Conservation (phyloP, 1,284 basidiomycete genomes). For the Testicularia cyperi region DNA sequence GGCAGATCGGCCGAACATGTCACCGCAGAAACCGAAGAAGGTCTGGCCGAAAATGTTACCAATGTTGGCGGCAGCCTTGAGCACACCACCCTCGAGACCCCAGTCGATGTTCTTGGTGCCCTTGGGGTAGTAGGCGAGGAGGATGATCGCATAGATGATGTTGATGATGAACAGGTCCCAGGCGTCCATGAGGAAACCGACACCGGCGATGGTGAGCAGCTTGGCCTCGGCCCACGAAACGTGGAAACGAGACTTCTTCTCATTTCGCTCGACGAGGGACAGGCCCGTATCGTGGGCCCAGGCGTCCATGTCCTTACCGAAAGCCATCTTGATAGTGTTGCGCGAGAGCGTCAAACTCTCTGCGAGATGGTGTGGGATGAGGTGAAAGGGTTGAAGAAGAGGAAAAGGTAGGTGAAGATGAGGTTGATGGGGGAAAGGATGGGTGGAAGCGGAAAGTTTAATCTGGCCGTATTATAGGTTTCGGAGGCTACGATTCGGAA, state of each 20-base stretch:
- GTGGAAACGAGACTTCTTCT: slow-evolving; percentile 39
- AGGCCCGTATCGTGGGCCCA: slow-evolving; percentile 47
- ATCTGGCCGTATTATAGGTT: too few relatives aligned
- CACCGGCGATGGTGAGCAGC: slow-evolving; percentile 54
- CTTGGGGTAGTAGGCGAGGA: slow-evolving; percentile 47
- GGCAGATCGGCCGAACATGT: slow-evolving; percentile 54
- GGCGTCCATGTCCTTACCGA: slow-evolving; percentile 52
- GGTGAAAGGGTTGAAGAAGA: too few relatives aligned
- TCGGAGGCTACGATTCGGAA: too few relatives aligned
- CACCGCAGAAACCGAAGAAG: slow-evolving; percentile 55
- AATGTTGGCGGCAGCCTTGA: slow-evolving; percentile 56
- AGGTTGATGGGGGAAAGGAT: too few relatives aligned
- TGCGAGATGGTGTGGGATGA: too few relatives aligned
- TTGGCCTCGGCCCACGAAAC: slow-evolving; percentile 53
- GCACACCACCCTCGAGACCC: slow-evolving; percentile 56
- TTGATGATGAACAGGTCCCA: slow-evolving; percentile 58
- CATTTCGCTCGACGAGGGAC: slow-evolving; percentile 45
- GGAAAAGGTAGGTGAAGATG: too few relatives aligned
- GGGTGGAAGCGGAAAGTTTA: too few relatives aligned
- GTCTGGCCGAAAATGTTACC: slow-evolving; percentile 56
- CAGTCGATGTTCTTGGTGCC: slow-evolving; percentile 49
- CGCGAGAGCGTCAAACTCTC: too few relatives aligned
- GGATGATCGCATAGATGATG: slow-evolving; percentile 54
- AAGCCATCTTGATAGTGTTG: slow-evolving; percentile 35
- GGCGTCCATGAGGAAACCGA: slow-evolving; percentile 57